Percentiles rank a stretch among this genome's conserved stretches.
These are phyloP conservation scores for Camelina neglecta DNA, from an alignment of 345 rosid genomes.

Conservation along the genomic window DNA sequence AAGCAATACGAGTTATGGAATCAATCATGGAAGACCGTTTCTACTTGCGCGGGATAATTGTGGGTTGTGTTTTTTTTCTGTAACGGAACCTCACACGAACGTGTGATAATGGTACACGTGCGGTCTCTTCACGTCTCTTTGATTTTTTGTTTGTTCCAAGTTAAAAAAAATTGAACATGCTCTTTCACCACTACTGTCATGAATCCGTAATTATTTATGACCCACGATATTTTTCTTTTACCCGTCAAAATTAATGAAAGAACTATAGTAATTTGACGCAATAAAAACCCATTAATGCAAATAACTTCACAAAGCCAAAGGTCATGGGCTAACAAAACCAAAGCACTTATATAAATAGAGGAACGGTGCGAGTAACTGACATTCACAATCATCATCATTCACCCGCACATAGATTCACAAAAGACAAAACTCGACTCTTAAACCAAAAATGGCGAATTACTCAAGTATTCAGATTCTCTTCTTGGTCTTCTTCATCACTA, in stretches of 20 bases:
- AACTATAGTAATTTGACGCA: background rate
- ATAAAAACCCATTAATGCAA: background rate
- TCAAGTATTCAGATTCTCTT: conserved; percentile 10
- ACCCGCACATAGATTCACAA: background rate
- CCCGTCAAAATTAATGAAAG: background rate
- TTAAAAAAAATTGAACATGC: conserved; percentile 13
- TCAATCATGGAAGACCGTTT: conserved; percentile 27
- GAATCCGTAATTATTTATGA: conserved; percentile 1
- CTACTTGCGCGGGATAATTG: conserved; percentile 10
- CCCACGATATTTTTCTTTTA: conserved; percentile 5
- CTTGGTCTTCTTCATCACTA: conserved; percentile 31
- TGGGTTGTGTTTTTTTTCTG: background rate
- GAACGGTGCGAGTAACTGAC: conserved; percentile 10
- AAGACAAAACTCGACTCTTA: background rate
- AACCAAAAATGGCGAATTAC: conserved; percentile 18
- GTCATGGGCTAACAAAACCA: conserved; percentile 19
- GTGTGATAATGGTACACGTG: conserved; percentile 36
- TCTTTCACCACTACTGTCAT: conserved; percentile 29
- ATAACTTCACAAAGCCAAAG: conserved; percentile 24
- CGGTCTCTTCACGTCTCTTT: conserved; percentile 32
- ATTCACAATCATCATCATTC: conserved; percentile 1
- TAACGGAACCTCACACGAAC: conserved; percentile 11
- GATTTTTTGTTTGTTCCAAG: background rate
- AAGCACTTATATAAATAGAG: conserved; percentile 33
- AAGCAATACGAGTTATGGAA: background rate